phyloP scores from a whole-genome alignment of 306 rosid species.

The Citrullus colocynthis region DNA sequence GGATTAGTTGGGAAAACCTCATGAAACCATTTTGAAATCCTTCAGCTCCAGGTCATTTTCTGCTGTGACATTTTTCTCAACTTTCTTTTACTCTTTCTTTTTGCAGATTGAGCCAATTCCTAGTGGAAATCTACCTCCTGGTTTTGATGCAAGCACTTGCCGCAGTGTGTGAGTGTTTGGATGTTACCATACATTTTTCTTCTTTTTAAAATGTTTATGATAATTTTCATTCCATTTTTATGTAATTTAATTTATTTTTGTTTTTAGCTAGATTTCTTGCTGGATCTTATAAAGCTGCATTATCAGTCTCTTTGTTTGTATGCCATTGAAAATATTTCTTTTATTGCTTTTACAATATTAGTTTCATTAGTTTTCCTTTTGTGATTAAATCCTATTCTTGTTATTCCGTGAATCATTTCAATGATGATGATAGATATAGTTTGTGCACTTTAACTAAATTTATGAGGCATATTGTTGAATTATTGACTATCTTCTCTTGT shows the following conservation, averaged over 20 bases:
- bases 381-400: background rate
- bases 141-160: constrained; percentile 99
- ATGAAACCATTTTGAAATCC: background rate
- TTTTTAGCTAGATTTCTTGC: background rate
- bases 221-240: background rate
- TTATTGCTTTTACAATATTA: background rate
- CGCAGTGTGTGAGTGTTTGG: constrained; percentile 99
- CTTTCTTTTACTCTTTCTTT: constrained; percentile 42
- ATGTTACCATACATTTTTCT: constrained; percentile 7
- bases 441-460: background rate
- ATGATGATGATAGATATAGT: background rate
- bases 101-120: constrained; percentile 99
- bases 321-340: background rate
- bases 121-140: constrained; percentile 99
- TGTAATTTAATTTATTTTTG: background rate
- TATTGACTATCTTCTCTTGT: constrained; percentile 12
- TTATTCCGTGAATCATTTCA: background rate
- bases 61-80: constrained; percentile 4
- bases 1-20: background rate
- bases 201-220: background rate
- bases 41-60: background rate
- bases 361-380: background rate
- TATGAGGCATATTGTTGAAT: constrained; percentile 7
- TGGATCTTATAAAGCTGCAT: background rate
- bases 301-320: background rate